phyloP scores from a whole-genome alignment of 1,284 basidiomycete genomes.

The Trametes pubescens region DNA sequence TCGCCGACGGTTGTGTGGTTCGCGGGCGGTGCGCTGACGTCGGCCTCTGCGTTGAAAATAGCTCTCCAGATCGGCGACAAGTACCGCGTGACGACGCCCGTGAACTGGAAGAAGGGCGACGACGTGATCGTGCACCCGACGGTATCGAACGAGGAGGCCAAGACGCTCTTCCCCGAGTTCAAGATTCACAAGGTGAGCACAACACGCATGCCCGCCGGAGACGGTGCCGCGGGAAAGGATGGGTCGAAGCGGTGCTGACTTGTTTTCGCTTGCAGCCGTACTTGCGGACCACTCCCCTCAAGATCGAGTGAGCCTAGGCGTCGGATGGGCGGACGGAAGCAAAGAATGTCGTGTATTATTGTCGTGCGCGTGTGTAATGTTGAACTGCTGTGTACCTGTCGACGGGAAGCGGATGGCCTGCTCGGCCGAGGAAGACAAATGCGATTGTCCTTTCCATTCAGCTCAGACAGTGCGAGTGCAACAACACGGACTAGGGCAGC shows the following conservation, averaged over 20 bases:
- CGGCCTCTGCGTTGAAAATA: conserved; percentile 29
- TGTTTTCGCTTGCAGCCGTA: conserved; percentile 60
- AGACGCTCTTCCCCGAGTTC: conserved; percentile 83
- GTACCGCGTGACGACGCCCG: conserved; percentile 85
- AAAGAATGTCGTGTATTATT: conserved; percentile 35
- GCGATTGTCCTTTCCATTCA: not conserved
- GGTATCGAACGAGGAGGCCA: conserved; percentile 89
- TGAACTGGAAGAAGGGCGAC: conserved; percentile 95
- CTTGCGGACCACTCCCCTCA: conserved; percentile 78
- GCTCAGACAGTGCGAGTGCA: not conserved
- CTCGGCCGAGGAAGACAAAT: not conserved
- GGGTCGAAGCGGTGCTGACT: conserved; percentile 14
- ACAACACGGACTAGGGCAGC: not conserved
- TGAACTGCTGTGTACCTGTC: conserved; percentile 14
- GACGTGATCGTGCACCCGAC: conserved; percentile 96
- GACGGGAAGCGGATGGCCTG: not conserved
- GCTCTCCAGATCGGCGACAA: conserved; percentile 95
- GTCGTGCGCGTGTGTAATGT: conserved; percentile 15
- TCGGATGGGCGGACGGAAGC: conserved; percentile 3
- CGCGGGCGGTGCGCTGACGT: conserved; percentile 12
- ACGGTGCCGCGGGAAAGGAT: conserved; percentile 1
- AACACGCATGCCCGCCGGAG: not conserved
- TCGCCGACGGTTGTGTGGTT: not conserved
- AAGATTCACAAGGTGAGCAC: conserved; percentile 69
- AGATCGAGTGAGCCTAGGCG: conserved; percentile 47